phyloP scores from a whole-genome alignment of 768 basidiomycete genomes.

The Tremella mesenterica region DNA sequence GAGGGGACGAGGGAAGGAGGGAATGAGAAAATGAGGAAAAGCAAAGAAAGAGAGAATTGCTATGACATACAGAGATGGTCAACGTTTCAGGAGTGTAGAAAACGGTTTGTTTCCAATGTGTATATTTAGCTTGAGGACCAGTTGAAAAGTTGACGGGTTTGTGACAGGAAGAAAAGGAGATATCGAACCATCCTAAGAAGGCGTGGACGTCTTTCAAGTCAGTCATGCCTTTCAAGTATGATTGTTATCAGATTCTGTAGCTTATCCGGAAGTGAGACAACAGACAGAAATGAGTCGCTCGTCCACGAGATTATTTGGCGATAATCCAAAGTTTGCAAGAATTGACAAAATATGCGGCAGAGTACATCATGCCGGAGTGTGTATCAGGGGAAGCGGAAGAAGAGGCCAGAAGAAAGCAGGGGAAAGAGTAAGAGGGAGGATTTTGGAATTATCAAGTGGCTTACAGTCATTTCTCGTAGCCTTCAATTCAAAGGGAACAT shows the following conservation, averaged over 20 bases:
- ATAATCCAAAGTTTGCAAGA: not conserved
- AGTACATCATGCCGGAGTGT: too few relatives aligned
- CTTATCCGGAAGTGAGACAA: too few relatives aligned
- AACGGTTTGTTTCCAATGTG: constrained; percentile 64
- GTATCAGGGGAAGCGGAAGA: too few relatives aligned
- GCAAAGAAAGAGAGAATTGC: not conserved
- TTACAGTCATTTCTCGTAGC: constrained; percentile 86
- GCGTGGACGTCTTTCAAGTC: constrained; percentile 98
- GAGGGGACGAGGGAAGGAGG: too few relatives aligned
- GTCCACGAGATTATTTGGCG: not conserved
- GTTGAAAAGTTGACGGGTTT: constrained; percentile 94
- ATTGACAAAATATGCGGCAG: too few relatives aligned
- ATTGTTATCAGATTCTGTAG: too few relatives aligned
- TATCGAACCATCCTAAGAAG: constrained; percentile 98
- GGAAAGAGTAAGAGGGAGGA: too few relatives aligned
- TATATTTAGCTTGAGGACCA: constrained; percentile 81
- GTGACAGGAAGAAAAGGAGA: constrained; percentile 89
- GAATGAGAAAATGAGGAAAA: too few relatives aligned
- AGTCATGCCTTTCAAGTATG: too few relatives aligned
- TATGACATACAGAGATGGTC: constrained; percentile 40
- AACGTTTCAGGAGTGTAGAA: constrained; percentile 70
- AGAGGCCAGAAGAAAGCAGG: too few relatives aligned
- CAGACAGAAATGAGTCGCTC: not conserved
- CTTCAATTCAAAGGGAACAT: constrained; percentile 64
- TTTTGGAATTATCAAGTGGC: too few relatives aligned